Percentiles rank a stretch among this genome's conserved stretches.
These are phyloP conservation scores for Pythium coloratum DNA, from an alignment of 352 stramenopile genomes.

Conservation along the genomic window DNA sequence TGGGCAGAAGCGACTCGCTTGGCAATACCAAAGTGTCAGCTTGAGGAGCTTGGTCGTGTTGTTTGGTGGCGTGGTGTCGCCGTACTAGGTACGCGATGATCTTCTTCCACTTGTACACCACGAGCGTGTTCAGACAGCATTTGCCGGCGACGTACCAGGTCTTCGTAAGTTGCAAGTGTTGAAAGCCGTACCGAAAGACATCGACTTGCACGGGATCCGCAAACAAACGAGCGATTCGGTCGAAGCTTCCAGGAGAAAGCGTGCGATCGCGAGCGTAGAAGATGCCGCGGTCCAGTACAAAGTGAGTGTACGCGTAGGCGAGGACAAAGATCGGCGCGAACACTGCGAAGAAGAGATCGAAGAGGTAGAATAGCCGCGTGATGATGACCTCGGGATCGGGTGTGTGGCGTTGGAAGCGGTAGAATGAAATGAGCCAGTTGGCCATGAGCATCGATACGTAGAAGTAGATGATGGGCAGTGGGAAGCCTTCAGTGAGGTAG, in stretches of 20 bases:
- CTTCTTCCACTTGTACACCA: conserved; percentile 28
- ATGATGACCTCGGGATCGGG: conserved; percentile 17
- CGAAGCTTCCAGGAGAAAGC: conserved; percentile 19
- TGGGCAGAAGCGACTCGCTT: too few relatives aligned
- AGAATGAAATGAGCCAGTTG: conserved; percentile 32
- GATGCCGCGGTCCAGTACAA: conserved; percentile 25
- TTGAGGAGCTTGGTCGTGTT: too few relatives aligned
- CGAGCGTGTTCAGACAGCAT: conserved; percentile 21
- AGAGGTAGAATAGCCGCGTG: conserved; percentile 26
- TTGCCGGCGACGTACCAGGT: conserved; percentile 18
- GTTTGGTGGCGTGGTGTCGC: too few relatives aligned
- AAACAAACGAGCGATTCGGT: conserved; percentile 28
- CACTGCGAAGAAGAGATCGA: conserved; percentile 39
- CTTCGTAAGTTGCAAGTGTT: conserved; percentile 24
- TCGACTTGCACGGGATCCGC: conserved; percentile 26
- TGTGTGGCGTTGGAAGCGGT: conserved; percentile 27
- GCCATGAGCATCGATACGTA: conserved; percentile 25
- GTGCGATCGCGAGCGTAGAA: conserved; percentile 18
- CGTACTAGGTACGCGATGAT: conserved; percentile 29
- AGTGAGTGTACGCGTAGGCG: conserved; percentile 28
- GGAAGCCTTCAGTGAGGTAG: conserved; percentile 31
- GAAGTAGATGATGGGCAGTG: conserved; percentile 27
- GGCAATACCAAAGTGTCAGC: too few relatives aligned
- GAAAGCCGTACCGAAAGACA: conserved; percentile 26
- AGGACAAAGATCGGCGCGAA: conserved; percentile 33